phyloP scores from a whole-genome alignment of 225 moss, liverwort and hornwort genomes.

The Pseudisothecium myosuroides region DNA sequence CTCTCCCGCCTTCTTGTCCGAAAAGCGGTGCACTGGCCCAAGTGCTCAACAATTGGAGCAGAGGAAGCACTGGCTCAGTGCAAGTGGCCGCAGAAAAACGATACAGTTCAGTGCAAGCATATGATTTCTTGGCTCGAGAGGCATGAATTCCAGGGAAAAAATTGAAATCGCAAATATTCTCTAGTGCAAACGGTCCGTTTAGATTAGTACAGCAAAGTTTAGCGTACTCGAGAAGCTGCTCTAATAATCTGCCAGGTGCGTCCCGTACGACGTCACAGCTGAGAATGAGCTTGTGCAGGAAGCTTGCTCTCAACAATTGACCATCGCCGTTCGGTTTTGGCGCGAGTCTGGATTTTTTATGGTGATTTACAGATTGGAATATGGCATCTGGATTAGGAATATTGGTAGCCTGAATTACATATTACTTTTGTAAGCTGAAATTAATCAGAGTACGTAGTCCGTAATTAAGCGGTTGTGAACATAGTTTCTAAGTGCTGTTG shows the following conservation, averaged over 20 bases:
- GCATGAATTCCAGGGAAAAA: background rate
- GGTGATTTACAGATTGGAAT: background rate
- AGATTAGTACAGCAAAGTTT: background rate
- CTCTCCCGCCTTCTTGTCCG: background rate
- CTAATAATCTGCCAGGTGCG: background rate
- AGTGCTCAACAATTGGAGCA: background rate
- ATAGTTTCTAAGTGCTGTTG: background rate
- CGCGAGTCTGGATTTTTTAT: background rate
- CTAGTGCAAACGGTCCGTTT: background rate
- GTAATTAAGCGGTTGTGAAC: too few relatives aligned
- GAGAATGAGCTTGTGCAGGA: background rate
- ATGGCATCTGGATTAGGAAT: background rate
- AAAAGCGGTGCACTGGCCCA: background rate
- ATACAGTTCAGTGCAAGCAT: background rate
- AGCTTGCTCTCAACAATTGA: background rate
- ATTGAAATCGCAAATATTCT: background rate
- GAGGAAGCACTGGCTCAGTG: background rate
- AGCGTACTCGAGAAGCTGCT: conserved; percentile 5
- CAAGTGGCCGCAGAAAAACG: background rate
- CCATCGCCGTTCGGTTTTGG: background rate
- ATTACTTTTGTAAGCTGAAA: background rate
- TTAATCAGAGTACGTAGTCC: background rate
- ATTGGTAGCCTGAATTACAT: background rate
- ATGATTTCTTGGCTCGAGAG: background rate
- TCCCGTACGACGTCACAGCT: background rate